Evolutionary conservation across 2,329 filamentous ascomycete species (phyloP).

Genomic region (Ophiostoma triangulosporum): DNA sequence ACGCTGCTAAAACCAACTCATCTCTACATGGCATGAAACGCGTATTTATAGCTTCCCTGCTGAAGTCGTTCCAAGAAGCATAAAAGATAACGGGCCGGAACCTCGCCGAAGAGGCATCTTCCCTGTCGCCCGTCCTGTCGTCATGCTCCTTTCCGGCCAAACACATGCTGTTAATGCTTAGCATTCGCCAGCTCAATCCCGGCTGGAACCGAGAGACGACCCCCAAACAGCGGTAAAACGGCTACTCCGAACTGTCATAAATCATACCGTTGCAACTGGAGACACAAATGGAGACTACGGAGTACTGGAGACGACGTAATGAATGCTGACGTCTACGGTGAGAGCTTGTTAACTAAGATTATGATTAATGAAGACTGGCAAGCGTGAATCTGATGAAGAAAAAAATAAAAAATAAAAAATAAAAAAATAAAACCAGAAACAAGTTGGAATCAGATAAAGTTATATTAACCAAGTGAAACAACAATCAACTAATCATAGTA

Average conservation of each 20-base stretch:
- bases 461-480: too few relatives aligned
- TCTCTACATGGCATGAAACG: slow-evolving; percentile 1
- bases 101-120: background rate
- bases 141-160: background rate
- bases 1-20: too few relatives aligned
- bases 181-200: background rate
- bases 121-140: background rate
- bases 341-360: too few relatives aligned
- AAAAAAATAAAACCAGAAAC: background rate
- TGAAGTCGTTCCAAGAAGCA: too few relatives aligned
- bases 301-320: background rate
- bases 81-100: background rate
- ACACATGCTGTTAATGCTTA: background rate
- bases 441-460: too few relatives aligned
- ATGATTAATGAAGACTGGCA: too few relatives aligned
- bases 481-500: too few relatives aligned
- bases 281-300: background rate
- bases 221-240: background rate
- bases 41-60: too few relatives aligned
- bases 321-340: too few relatives aligned
- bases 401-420: background rate
- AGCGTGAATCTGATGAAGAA: background rate
- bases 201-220: background rate
- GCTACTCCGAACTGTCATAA: background rate
- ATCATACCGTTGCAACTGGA: background rate